These are phyloP conservation scores for Dalechampia spathulata DNA, from an alignment of 441 rosid species.

Conservation along the genomic window DNA sequence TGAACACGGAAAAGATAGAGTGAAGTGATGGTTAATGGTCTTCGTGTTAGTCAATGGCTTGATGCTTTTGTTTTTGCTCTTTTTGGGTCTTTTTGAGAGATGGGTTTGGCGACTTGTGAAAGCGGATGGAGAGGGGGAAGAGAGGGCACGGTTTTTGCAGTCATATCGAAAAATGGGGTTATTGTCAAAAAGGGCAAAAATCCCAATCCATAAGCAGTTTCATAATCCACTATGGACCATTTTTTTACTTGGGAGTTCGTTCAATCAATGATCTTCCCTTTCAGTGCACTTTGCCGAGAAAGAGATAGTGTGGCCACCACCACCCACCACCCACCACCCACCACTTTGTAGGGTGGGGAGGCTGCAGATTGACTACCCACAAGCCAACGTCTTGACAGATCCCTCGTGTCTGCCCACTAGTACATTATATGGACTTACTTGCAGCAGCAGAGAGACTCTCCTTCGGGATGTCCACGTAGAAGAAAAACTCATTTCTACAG, in stretches of 20 bases:
- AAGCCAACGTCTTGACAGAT: no score
- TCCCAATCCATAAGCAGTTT: neutral
- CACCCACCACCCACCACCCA: neutral
- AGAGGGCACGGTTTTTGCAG: no score
- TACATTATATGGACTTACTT: no score
- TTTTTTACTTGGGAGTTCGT: constrained; percentile 1
- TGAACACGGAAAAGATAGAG: no score
- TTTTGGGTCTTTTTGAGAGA: neutral
- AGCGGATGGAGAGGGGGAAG: neutral
- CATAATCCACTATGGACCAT: neutral
- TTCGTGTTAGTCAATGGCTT: no score
- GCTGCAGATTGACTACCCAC: neutral
- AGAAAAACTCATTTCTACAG: no score
- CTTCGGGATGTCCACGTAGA: no score
- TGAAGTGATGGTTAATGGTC: no score
- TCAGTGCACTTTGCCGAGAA: neutral
- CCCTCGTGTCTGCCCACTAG: no score
- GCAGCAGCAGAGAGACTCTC: no score
- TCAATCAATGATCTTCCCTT: neutral
- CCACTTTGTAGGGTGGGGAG: constrained; percentile 2
- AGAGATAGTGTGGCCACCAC: constrained; percentile 3
- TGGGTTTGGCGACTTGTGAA: constrained; percentile 14
- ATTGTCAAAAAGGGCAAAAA: neutral
- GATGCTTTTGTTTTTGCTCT: no score
- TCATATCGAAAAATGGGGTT: neutral